Percentiles rank a stretch among this genome's conserved stretches.
Evolutionary conservation across 2,329 filamentous ascomycete genomes (phyloP).

Genomic region (Fusarium continuum): DNA sequence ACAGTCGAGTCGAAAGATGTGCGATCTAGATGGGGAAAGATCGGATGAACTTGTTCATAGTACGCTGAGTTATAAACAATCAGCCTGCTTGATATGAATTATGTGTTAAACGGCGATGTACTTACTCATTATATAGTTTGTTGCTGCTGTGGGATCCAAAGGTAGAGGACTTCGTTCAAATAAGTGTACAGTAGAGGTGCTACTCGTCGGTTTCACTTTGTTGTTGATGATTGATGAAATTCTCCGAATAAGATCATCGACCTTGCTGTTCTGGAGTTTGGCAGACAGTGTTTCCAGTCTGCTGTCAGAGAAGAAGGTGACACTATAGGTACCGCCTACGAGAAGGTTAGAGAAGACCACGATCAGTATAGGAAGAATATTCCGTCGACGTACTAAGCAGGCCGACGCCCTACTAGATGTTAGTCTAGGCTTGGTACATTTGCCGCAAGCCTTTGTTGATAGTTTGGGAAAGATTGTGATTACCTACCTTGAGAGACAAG

Average conservation of each 20-base stretch:
- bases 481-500: constrained; percentile 24
- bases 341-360: neutral
- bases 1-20: constrained; percentile 14
- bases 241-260: constrained; percentile 32
- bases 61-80: constrained; percentile 9
- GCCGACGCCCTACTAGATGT: constrained; percentile 26
- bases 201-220: constrained; percentile 23
- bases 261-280: constrained; percentile 34
- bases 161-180: neutral
- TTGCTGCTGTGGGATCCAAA: neutral
- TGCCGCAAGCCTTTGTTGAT: neutral
- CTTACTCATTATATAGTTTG: constrained; percentile 23
- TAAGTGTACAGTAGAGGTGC: constrained; percentile 1
- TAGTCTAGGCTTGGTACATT: neutral
- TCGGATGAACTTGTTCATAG: constrained; percentile 35
- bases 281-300: constrained; percentile 31
- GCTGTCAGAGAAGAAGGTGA: constrained; percentile 37
- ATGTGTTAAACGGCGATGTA: neutral
- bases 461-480: fast-evolving
- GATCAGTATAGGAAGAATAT: neutral
- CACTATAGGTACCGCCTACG: constrained; percentile 29
- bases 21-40: constrained; percentile 31
- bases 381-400: constrained; percentile 19
- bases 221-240: constrained; percentile 30
- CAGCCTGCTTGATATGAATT: fast-evolving